Conservation (phyloP, 352 stramenopile species). For the Pythium dissimile region DNA sequence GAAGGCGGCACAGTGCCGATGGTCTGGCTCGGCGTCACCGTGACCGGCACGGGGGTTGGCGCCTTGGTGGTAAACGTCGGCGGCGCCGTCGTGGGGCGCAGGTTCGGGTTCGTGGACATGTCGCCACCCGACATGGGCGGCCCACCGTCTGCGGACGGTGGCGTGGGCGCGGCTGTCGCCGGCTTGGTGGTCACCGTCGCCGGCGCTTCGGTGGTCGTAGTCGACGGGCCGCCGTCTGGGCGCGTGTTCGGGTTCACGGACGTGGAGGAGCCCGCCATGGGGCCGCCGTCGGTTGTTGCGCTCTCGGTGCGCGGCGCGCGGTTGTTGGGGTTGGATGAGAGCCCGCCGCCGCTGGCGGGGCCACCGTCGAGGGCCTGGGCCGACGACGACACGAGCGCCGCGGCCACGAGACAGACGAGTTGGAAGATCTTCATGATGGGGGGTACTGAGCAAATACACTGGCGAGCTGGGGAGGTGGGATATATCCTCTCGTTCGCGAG, state of each 20-base stretch:
- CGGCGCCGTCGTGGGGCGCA: neutral
- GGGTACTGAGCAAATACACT: too few relatives aligned
- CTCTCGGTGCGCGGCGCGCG: conserved; percentile 9
- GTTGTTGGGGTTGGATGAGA: conserved; percentile 13
- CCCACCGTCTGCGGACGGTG: neutral
- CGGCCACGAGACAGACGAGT: conserved; percentile 1
- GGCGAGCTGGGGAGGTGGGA: neutral
- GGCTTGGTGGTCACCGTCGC: neutral
- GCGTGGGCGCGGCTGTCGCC: neutral
- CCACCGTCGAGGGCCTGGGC: conserved; percentile 7
- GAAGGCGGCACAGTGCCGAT: neutral
- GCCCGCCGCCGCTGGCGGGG: neutral
- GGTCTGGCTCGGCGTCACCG: neutral
- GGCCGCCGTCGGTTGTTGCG: conserved; percentile 4
- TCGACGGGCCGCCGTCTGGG: neutral
- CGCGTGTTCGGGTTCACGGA: conserved; percentile 10
- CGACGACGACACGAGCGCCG: conserved; percentile 1
- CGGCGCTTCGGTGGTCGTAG: neutral
- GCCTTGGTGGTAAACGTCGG: neutral
- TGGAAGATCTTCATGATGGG: conserved; percentile 18
- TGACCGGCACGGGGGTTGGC: neutral
- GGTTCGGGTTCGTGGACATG: conserved; percentile 16
- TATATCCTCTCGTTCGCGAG: neutral
- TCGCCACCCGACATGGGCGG: conserved; percentile 14
- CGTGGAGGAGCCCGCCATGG: conserved; percentile 8